These are phyloP conservation scores for Mycena amicta DNA, from an alignment of 768 basidiomycete genomes.

Conservation along the genomic window DNA sequence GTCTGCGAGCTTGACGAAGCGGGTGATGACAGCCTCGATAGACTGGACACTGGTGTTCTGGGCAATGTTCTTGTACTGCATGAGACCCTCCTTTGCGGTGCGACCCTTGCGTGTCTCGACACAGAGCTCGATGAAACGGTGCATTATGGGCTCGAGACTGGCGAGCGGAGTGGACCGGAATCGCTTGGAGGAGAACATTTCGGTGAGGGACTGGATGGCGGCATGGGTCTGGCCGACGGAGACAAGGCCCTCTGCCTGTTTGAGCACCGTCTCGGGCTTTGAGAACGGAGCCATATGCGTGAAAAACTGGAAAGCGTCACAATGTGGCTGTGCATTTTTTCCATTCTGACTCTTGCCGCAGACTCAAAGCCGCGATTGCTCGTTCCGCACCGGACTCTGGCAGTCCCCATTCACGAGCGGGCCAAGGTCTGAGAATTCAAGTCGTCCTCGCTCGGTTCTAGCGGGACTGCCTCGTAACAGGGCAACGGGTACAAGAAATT, in stretches of 20 bases:
- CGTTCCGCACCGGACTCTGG: conserved; percentile 33
- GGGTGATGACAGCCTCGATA: conserved; percentile 89
- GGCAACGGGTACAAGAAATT: conserved; percentile 35
- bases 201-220: conserved; percentile 85
- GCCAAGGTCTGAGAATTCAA: conserved; percentile 42
- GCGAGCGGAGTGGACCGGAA: conserved; percentile 89
- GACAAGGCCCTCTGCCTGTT: conserved; percentile 92
- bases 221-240: conserved; percentile 90
- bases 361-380: conserved; percentile 47
- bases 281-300: neutral
- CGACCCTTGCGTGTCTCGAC: conserved; percentile 93
- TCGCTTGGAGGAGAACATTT: conserved; percentile 92
- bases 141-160: conserved; percentile 92
- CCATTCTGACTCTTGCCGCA: conserved; percentile 24
- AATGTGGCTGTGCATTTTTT: too few relatives aligned
- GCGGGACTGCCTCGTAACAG: conserved; percentile 29
- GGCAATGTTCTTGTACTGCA: conserved; percentile 98
- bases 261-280: conserved; percentile 41
- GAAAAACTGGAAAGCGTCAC: neutral
- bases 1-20: conserved; percentile 81
- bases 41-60: conserved; percentile 90
- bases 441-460: conserved; percentile 33
- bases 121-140: conserved; percentile 94
- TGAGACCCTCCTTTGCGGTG: conserved; percentile 91
- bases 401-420: conserved; percentile 34